phyloP scores from a whole-genome alignment of 2,329 filamentous ascomycete species.

The Daldinia sp. region DNA sequence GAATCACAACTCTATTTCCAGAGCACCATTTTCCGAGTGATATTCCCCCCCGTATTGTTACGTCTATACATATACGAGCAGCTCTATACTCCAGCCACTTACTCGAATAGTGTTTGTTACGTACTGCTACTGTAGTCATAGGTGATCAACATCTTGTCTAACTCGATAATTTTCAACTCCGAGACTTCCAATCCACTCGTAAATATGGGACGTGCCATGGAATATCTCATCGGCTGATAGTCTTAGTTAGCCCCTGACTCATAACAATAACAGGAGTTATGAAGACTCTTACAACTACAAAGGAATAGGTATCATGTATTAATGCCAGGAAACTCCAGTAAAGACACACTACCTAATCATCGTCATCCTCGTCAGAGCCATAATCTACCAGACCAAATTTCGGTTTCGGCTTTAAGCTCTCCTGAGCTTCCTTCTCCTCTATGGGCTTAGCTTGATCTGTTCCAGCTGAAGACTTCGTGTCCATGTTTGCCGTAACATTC shows the following conservation, averaged over 20 bases:
- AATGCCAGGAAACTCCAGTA: background rate
- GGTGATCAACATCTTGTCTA: background rate
- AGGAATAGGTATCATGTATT: background rate
- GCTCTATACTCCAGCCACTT: background rate
- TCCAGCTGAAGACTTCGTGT: conserved; percentile 3
- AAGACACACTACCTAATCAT: conserved; percentile 28
- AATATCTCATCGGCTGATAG: background rate
- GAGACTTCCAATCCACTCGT: background rate
- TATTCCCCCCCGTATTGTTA: background rate
- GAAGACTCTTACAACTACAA: background rate
- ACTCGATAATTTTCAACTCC: background rate
- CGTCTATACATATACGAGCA: background rate
- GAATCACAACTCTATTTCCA: conserved; percentile 40
- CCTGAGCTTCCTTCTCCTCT: conserved; percentile 10
- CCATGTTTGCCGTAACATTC: background rate
- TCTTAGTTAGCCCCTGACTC: background rate
- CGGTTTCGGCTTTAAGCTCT: conserved; percentile 29
- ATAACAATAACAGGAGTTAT: background rate
- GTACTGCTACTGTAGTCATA: no score
- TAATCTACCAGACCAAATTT: conserved; percentile 64
- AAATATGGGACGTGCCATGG: background rate
- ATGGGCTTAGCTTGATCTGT: conserved; percentile 21
- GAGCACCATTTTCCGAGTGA: conserved; percentile 12
- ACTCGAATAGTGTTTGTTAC: no score
- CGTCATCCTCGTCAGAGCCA: conserved; percentile 66